phyloP scores from a whole-genome alignment of 1,139 yeast species.

The Diutina ranongensis region DNA sequence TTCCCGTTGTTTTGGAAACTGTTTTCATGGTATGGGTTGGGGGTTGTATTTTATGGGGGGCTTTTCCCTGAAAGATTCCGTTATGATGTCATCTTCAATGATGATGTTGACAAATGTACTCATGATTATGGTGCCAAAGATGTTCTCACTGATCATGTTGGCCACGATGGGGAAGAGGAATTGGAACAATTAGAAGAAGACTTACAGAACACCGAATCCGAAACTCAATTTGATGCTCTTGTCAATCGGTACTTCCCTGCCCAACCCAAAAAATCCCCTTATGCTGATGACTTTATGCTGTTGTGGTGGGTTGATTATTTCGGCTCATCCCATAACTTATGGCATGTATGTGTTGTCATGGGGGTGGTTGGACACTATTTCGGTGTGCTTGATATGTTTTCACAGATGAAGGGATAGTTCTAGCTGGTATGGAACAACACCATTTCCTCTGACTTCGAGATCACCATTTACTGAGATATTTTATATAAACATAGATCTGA shows the following conservation, averaged over 20 bases:
- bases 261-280: conserved; percentile 33
- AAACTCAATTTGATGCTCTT: conserved; percentile 16
- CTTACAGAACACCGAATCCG: conserved; percentile 18
- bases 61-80: conserved; percentile 86
- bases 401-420: neutral
- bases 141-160: conserved; percentile 25
- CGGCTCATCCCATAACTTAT: conserved; percentile 73
- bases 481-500: no score
- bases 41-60: conserved; percentile 82
- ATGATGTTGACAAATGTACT: conserved; percentile 18
- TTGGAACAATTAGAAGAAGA: conserved; percentile 22
- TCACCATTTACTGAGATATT: no score
- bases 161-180: conserved; percentile 34
- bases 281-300: conserved; percentile 40
- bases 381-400: conserved; percentile 62
- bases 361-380: conserved; percentile 83
- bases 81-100: conserved; percentile 45
- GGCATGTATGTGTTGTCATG: conserved; percentile 86
- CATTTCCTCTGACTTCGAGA: neutral
- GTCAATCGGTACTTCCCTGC: conserved; percentile 44
- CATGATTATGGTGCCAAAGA: conserved; percentile 23
- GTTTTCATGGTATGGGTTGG: conserved; percentile 62
- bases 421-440: conserved; percentile 3
- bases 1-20: conserved; percentile 53
- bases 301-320: conserved; percentile 81